These are phyloP conservation scores for Sarcomyxa edulis DNA, from an alignment of 768 basidiomycete species.

Conservation along the genomic window DNA sequence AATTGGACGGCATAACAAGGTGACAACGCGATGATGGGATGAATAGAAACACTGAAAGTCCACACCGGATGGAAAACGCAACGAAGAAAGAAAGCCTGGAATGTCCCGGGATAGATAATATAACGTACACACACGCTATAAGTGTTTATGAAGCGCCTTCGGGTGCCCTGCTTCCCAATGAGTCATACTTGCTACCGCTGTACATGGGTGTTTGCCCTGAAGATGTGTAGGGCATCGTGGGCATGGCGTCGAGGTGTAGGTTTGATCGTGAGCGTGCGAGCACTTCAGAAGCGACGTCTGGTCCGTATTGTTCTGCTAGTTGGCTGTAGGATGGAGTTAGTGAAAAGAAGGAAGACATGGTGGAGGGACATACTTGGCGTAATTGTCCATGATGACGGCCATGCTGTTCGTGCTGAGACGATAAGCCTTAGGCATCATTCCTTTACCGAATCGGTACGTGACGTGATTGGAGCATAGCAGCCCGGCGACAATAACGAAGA, in stretches of 20 bases:
- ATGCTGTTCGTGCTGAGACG: constrained; percentile 67
- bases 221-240: constrained; percentile 21
- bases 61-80: no score
- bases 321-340: constrained; percentile 34
- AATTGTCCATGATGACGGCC: constrained; percentile 83
- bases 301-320: constrained; percentile 70
- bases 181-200: no score
- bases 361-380: constrained; percentile 54
- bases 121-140: no score
- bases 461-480: constrained; percentile 79
- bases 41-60: no score
- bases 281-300: constrained; percentile 55
- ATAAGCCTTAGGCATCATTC: constrained; percentile 84
- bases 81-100: no score
- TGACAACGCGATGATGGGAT: no score
- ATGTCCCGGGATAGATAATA: no score
- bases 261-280: constrained; percentile 53
- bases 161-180: no score
- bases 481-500: constrained; percentile 55
- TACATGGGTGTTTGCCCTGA: no score
- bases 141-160: no score
- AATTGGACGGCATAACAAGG: no score
- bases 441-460: constrained; percentile 84
- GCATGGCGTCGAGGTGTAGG: constrained; percentile 31
- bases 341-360: constrained; percentile 1